Evolutionary conservation across 805 yeast genomes (phyloP).

Genomic region (Wickerhamiella parazyma): DNA sequence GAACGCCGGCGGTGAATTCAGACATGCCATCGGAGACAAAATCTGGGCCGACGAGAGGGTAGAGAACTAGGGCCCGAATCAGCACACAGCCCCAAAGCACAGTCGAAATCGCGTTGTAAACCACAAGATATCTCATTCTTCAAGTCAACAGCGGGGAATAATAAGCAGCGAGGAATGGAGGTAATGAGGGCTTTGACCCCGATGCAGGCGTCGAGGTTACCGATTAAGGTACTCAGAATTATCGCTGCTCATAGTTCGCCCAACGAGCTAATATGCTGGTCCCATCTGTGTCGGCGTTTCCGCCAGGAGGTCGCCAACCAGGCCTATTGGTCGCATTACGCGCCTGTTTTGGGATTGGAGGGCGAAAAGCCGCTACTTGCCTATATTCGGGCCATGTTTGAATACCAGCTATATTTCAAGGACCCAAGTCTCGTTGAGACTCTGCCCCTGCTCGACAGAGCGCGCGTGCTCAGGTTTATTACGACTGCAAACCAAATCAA

Average conservation of each 20-base stretch:
- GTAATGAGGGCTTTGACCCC: constrained; percentile 3
- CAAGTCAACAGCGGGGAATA: not conserved
- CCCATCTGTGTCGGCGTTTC: not conserved
- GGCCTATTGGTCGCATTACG: not conserved
- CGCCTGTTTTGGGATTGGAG: not conserved
- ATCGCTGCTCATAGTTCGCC: not conserved
- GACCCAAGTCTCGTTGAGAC: constrained; percentile 1
- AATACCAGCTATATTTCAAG: not conserved
- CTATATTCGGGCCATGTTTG: not conserved
- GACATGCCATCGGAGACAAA: constrained; percentile 46
- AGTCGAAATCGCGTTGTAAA: constrained; percentile 42
- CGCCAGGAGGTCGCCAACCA: constrained; percentile 4
- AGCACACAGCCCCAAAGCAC: constrained; percentile 41
- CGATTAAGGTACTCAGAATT: not conserved
- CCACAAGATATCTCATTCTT: constrained; percentile 25
- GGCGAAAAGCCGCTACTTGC: not conserved
- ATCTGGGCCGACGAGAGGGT: constrained; percentile 47
- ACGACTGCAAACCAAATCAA: not conserved
- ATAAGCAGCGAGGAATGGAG: not conserved
- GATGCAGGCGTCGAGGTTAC: constrained; percentile 8
- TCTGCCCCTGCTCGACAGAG: not conserved
- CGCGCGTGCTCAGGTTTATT: not conserved
- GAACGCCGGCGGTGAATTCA: constrained; percentile 48
- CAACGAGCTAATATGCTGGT: not conserved
- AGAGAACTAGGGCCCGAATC: constrained; percentile 30